Conservation (phyloP, 257 asterid genomes). For the Linderniella brevidens region DNA sequence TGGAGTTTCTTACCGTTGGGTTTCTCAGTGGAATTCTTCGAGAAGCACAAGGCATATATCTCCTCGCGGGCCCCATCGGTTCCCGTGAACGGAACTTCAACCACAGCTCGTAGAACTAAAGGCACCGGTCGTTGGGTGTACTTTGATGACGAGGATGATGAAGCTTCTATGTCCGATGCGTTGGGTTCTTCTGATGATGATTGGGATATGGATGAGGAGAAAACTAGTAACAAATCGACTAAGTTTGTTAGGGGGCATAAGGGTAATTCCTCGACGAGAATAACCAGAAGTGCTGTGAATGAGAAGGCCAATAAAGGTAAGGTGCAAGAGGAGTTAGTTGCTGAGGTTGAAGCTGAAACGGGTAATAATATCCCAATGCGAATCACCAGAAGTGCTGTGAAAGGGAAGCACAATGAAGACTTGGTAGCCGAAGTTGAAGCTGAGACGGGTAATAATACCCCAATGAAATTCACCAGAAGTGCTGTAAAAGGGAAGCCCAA, state of each 20-base stretch:
- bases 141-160: conserved; percentile 45
- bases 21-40: conserved; percentile 1
- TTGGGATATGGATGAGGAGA: conserved; percentile 26
- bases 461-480: no score
- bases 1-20: conserved; percentile 10
- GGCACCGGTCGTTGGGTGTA: conserved; percentile 37
- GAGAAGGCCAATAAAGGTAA: conserved; percentile 37
- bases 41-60: conserved; percentile 3
- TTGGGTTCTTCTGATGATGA: conserved; percentile 57
- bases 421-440: conserved; percentile 26
- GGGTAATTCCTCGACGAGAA: no score
- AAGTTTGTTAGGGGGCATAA: no score
- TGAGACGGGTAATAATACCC: no score
- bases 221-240: conserved; percentile 16
- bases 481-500: no score
- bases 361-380: no score
- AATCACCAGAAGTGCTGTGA: no score
- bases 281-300: conserved; percentile 29
- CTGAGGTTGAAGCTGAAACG: conserved; percentile 22
- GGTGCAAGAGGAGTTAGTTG: conserved; percentile 17
- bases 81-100: conserved; percentile 33
- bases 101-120: conserved; percentile 12
- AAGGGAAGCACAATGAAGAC: no score
- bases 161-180: conserved; percentile 36
- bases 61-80: not conserved